Evolutionary conservation across 495 filamentous ascomycete genomes (phyloP).

Genomic region (Hypoxylon cercidicola): DNA sequence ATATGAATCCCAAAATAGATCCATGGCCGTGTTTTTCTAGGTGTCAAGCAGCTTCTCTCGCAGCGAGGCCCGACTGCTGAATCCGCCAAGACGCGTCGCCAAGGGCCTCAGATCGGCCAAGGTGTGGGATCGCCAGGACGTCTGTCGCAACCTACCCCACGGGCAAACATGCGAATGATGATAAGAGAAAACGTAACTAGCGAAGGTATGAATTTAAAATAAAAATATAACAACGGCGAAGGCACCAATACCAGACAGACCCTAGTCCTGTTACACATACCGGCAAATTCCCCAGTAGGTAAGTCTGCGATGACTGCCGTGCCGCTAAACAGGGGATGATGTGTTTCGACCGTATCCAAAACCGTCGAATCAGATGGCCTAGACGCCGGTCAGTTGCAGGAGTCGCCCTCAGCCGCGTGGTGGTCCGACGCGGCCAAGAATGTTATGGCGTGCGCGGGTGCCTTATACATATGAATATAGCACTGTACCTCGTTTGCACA

Average conservation of each 20-base stretch:
- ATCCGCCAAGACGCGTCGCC: slow-evolving; percentile 27
- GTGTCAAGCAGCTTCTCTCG: not conserved
- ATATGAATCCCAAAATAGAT: slow-evolving; percentile 12
- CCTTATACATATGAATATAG: too few relatives aligned
- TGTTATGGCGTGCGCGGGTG: not conserved
- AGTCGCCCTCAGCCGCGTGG: slow-evolving; percentile 6
- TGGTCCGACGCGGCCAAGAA: slow-evolving; percentile 20
- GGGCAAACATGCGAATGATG: slow-evolving; percentile 9
- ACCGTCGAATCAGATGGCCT: slow-evolving; percentile 18
- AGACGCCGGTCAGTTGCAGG: not conserved
- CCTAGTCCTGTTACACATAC: slow-evolving; percentile 6
- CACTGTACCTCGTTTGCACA: too few relatives aligned
- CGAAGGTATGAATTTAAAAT: not conserved
- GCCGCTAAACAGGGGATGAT: slow-evolving; percentile 5
- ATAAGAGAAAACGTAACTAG: not conserved
- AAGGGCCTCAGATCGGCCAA: slow-evolving; percentile 43
- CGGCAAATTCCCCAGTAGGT: slow-evolving; percentile 3
- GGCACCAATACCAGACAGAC: not conserved
- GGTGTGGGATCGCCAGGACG: slow-evolving; percentile 34
- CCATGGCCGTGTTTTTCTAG: not conserved
- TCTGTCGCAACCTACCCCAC: slow-evolving; percentile 36
- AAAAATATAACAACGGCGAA: not conserved
- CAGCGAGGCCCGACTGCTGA: not conserved
- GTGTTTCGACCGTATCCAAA: slow-evolving; percentile 26
- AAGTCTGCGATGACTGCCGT: slow-evolving; percentile 11